phyloP scores from a whole-genome alignment of 2,329 filamentous ascomycete genomes.

The Calonectria hongkongensis region DNA sequence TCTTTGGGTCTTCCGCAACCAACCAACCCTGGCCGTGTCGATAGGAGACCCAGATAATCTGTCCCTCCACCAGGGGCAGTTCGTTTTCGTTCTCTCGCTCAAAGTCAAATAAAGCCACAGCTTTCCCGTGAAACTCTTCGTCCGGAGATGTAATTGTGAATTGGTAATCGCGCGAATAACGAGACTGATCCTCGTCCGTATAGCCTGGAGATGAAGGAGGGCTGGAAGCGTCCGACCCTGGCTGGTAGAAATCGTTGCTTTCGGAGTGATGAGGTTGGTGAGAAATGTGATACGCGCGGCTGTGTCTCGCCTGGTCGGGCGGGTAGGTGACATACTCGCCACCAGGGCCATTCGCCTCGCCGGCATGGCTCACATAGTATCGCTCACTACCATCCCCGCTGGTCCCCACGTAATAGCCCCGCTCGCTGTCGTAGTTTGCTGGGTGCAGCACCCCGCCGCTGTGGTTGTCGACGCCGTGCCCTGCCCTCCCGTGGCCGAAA shows the following conservation, averaged over 20 bases:
- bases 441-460: slow-evolving; percentile 66
- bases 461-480: slow-evolving; percentile 64
- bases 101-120: slow-evolving; percentile 96
- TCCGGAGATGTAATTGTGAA: slow-evolving; percentile 97
- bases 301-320: slow-evolving; percentile 76
- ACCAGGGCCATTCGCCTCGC: slow-evolving; percentile 83
- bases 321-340: slow-evolving; percentile 89
- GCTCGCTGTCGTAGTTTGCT: slow-evolving; percentile 74
- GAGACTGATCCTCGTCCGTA: slow-evolving; percentile 80
- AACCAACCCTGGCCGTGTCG: slow-evolving; percentile 98
- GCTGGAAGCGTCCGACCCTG: slow-evolving; percentile 76
- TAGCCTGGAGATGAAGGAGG: slow-evolving; percentile 75
- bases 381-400: slow-evolving; percentile 83
- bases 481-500: slow-evolving; percentile 65
- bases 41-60: slow-evolving; percentile 97
- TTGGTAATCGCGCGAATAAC: slow-evolving; percentile 93
- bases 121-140: slow-evolving; percentile 98
- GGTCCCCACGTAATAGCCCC: slow-evolving; percentile 80
- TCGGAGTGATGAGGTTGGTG: slow-evolving; percentile 68
- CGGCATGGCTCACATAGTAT: slow-evolving; percentile 82
- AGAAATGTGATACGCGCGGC: slow-evolving; percentile 66
- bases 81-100: slow-evolving; percentile 97
- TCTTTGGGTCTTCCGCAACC: slow-evolving; percentile 96
- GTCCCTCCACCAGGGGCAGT: slow-evolving; percentile 91
- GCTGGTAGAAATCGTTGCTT: slow-evolving; percentile 70